phyloP scores from a whole-genome alignment of 139 green algal genomes.

The Eudorina sp. region DNA sequence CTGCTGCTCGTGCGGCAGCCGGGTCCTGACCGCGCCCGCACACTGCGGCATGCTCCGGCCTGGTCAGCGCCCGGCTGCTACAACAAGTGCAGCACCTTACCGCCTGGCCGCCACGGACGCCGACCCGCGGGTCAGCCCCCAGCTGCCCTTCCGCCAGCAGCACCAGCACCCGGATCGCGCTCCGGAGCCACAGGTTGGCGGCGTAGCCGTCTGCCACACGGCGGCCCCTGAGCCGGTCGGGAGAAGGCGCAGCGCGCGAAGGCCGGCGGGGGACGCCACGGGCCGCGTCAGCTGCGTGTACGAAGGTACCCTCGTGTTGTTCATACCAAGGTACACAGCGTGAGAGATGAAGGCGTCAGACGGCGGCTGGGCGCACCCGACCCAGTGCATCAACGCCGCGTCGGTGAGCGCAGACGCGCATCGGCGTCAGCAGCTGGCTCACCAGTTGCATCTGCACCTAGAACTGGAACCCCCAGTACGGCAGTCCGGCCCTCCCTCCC shows the following conservation, averaged over 20 bases:
- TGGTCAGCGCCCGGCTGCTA: background rate
- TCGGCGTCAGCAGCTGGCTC: too few species aligned
- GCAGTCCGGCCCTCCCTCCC: too few species aligned
- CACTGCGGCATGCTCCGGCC: background rate
- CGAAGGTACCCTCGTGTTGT: background rate
- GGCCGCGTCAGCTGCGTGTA: background rate
- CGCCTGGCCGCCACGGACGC: conserved; percentile 41
- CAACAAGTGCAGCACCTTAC: conserved; percentile 22
- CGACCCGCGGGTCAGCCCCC: conserved; percentile 43
- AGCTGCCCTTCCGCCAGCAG: conserved; percentile 73
- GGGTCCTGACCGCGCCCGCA: background rate
- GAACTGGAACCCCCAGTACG: too few species aligned
- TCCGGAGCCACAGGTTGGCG: conserved; percentile 83
- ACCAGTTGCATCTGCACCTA: too few species aligned
- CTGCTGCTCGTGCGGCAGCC: background rate
- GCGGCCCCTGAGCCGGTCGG: conserved; percentile 15
- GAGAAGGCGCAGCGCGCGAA: background rate
- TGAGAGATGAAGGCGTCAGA: too few species aligned
- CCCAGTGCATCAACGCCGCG: background rate
- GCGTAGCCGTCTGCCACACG: conserved; percentile 66
- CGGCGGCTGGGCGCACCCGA: background rate
- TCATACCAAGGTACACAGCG: too few species aligned
- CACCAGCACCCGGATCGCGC: conserved; percentile 83
- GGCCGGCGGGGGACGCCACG: too few species aligned
- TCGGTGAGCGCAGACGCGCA: background rate